phyloP scores from a whole-genome alignment of 371 early-diverging fungal genomes.

The Apophysomyces elegans region DNA sequence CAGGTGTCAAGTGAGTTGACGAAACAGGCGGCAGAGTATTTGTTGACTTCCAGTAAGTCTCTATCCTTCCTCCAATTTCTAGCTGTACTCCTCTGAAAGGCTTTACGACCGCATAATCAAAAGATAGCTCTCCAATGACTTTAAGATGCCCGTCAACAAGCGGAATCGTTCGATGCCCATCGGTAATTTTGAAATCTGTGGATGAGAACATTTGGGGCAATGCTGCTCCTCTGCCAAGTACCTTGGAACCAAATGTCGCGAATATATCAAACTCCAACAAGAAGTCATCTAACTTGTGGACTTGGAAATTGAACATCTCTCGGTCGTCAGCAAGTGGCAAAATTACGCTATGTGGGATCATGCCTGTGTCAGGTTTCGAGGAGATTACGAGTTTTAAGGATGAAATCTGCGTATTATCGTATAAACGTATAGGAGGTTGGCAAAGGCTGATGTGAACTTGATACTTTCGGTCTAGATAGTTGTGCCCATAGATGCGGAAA shows the following conservation, averaged over 20 bases:
- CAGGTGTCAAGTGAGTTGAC: conserved; percentile 23
- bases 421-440: conserved; percentile 64
- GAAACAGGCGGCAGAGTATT: conserved; percentile 53
- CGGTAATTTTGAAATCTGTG: conserved; percentile 37
- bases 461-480: conserved; percentile 86
- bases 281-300: conserved; percentile 75
- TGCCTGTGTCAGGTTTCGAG: conserved; percentile 84
- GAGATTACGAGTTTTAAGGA: conserved; percentile 61
- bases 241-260: conserved; percentile 93
- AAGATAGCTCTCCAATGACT: conserved; percentile 88
- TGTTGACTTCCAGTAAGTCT: conserved; percentile 97
- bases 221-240: conserved; percentile 89
- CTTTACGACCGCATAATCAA: conserved; percentile 80
- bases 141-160: conserved; percentile 87
- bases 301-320: conserved; percentile 83
- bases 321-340: conserved; percentile 85
- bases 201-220: conserved; percentile 70
- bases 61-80: conserved; percentile 91
- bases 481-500: conserved; percentile 95
- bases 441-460: conserved; percentile 77
- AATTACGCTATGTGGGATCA: conserved; percentile 90
- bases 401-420: conserved; percentile 70
- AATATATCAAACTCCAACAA: conserved; percentile 89
- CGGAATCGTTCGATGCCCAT: conserved; percentile 64
- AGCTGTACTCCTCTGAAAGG: conserved; percentile 88